Evolutionary conservation across 306 rosid genomes (phyloP), one percentile per base, ranked within the genome.

Genomic region (Begonia fuchsioides): DNA sequence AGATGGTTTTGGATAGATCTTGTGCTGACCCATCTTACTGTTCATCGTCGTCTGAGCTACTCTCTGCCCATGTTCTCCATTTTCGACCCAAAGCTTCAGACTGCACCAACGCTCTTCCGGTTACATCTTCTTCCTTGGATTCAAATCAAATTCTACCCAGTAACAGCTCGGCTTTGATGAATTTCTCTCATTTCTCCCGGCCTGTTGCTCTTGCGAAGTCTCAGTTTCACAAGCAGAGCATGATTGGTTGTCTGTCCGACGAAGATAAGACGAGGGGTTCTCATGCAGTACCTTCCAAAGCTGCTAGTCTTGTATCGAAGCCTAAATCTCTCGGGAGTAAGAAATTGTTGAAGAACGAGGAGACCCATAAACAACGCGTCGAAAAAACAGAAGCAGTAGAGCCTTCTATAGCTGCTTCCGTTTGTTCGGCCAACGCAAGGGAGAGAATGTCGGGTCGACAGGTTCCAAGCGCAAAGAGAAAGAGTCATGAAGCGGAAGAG

Each of bases 131-230:
- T 71, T 43, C 35, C 60, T 70, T 73, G 50, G 38, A 54, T 68
- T 71, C 73, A 64, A 85, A 70, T 70, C 74, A 68, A 35, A 14
- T 52, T 43, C 62, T 66, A 39, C 69, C 76, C 38, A 58, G 63
- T 38, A 74, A 51, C 62, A 71, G 68, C 62, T 57, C 84, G 44
- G 17, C 52, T 40, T 13, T 79, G 32, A 65, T 84, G 66, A 90
- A 90, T 65, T 86, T 82, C 68, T 68, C 90, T 51, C 90, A 82
- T 66, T 86, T 82, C 69, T 79, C 85, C 39, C 70, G 80, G 39
- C 90, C 94, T 9, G 81, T 67, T 52, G 77, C 81, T 49, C 65
- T 72, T 45, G 72, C 60, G 51, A 76, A 71, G 58, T 65, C 88
- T 47, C 74, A 64, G 68, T 68, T 72, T 76, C 60, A 66, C 50